Conservation (phyloP, 495 filamentous ascomycete genomes). For the Penicillium canariense region DNA sequence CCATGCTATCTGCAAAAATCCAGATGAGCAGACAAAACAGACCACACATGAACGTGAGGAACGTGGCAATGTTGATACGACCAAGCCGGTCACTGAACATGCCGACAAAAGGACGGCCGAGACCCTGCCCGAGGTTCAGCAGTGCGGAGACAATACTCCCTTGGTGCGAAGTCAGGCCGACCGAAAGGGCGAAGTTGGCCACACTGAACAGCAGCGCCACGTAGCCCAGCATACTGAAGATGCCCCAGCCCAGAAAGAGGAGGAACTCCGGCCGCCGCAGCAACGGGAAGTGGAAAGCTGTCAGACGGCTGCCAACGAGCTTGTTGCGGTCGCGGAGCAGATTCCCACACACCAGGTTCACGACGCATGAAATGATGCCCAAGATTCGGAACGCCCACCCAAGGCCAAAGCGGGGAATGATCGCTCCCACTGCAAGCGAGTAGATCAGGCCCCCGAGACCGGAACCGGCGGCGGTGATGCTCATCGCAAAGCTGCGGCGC, state of each 20-base stretch:
- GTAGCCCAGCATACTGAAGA: conserved; percentile 73
- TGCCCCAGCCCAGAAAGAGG: conserved; percentile 64
- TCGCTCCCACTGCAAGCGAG: conserved; percentile 45
- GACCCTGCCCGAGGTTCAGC: conserved; percentile 66
- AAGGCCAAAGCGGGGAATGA: conserved; percentile 60
- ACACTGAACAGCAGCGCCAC: conserved; percentile 74
- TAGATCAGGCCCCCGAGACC: conserved; percentile 72
- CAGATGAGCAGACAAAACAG: conserved; percentile 69
- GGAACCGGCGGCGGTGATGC: conserved; percentile 68
- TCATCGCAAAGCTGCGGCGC: conserved; percentile 68
- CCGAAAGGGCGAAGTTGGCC: conserved; percentile 64
- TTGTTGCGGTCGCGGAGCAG: conserved; percentile 70
- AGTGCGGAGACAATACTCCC: conserved; percentile 69
- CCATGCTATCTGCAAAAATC: conserved; percentile 65
- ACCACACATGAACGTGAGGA: conserved; percentile 63
- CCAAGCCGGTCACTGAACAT: conserved; percentile 70
- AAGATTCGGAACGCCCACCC: conserved; percentile 74
- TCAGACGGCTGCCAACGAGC: conserved; percentile 58
- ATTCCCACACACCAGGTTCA: conserved; percentile 60
- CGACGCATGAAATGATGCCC: conserved; percentile 62
- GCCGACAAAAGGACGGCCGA: conserved; percentile 72
- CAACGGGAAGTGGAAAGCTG: conserved; percentile 61
- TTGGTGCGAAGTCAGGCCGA: conserved; percentile 66
- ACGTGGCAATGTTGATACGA: conserved; percentile 67
- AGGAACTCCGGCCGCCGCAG: conserved; percentile 61